Percentiles rank a stretch among this genome's conserved stretches.
Evolutionary conservation across 371 early-diverging fungal species (phyloP).

Genomic region (Basidiobolus meristosporus): DNA sequence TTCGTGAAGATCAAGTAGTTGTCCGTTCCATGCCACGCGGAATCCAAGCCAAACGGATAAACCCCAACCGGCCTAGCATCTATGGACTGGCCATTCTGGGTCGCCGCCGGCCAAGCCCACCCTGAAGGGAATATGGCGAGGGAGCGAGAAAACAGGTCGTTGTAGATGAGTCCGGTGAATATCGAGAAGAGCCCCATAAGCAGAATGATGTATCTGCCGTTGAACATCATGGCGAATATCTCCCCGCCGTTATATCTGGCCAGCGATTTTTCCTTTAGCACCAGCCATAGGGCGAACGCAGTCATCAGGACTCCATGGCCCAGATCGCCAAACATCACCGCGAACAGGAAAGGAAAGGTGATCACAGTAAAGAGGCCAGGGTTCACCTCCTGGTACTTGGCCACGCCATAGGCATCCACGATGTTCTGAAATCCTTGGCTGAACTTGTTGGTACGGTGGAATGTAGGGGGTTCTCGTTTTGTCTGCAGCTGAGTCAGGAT

Average conservation of each 20-base stretch:
- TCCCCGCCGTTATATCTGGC: too few species aligned
- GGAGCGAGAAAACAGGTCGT: constrained; percentile 87
- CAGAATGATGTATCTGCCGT: constrained; percentile 94
- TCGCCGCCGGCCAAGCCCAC: constrained; percentile 39
- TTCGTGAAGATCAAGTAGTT: constrained; percentile 87
- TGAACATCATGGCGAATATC: constrained; percentile 80
- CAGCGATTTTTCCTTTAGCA: constrained; percentile 65
- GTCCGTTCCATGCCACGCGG: constrained; percentile 92
- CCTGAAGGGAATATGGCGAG: constrained; percentile 66
- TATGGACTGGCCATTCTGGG: constrained; percentile 19
- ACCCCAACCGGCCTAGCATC: constrained; percentile 21
- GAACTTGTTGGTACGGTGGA: constrained; percentile 87
- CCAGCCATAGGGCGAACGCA: constrained; percentile 53
- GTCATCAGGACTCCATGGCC: constrained; percentile 92
- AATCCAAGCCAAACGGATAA: constrained; percentile 63
- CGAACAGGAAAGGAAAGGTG: too few species aligned
- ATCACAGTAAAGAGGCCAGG: too few species aligned
- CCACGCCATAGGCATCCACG: constrained; percentile 96
- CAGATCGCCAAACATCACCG: too few species aligned
- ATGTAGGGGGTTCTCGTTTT: constrained; percentile 84
- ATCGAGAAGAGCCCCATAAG: constrained; percentile 94
- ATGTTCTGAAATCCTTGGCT: constrained; percentile 95
- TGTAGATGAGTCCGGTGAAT: constrained; percentile 96
- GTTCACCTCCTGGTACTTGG: constrained; percentile 97
- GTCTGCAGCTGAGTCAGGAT: constrained; percentile 74